phyloP scores from a whole-genome alignment of 495 filamentous ascomycete species.

The Aspergillus hancockii region DNA sequence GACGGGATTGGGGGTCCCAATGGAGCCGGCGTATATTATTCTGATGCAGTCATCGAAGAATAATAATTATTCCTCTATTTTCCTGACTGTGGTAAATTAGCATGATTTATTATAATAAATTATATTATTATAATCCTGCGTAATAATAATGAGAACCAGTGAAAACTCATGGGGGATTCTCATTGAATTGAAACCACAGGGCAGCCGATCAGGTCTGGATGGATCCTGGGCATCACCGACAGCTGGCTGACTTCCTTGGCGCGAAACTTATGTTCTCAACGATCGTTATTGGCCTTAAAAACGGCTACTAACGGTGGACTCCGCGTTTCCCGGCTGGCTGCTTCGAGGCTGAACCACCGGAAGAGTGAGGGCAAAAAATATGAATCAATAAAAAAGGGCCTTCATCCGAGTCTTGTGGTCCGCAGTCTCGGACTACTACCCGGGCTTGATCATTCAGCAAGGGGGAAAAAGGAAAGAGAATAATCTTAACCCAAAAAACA shows the following conservation, averaged over 20 bases:
- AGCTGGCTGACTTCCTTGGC: constrained; percentile 11
- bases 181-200: constrained; percentile 7
- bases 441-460: constrained; percentile 11
- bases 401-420: too few relatives aligned
- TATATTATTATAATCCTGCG: neutral
- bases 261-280: constrained; percentile 7
- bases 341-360: constrained; percentile 4
- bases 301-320: constrained; percentile 9
- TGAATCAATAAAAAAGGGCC: neutral
- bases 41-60: constrained; percentile 14
- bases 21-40: constrained; percentile 18
- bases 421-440: too few relatives aligned
- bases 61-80: neutral
- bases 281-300: constrained; percentile 13
- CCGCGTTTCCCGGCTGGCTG: constrained; percentile 12
- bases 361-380: neutral
- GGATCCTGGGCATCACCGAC: constrained; percentile 20
- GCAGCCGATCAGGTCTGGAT: constrained; percentile 3
- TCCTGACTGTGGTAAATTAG: neutral
- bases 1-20: constrained; percentile 15
- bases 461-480: constrained; percentile 2
- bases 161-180: neutral
- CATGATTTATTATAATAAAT: neutral
- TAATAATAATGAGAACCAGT: neutral
- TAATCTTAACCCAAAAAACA: neutral